A percentile compares a stretch with the other conserved stretches of the same genome.
Evolutionary conservation across 1,284 basidiomycete genomes (phyloP).

Genomic region (Puccinia polysora): DNA sequence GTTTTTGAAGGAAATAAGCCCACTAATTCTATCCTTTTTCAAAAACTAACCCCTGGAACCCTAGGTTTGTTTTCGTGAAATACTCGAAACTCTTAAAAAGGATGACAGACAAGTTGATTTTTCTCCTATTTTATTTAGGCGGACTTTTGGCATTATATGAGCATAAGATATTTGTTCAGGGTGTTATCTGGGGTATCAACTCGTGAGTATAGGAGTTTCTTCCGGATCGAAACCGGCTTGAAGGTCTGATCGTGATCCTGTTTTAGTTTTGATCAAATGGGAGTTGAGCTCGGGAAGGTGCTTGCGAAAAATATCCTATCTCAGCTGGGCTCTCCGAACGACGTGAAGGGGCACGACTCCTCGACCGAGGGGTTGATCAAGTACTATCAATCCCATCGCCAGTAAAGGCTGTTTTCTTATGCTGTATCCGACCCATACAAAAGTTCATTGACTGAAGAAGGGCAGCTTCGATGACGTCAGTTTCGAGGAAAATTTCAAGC

Average conservation of each 20-base stretch:
- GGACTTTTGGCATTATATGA: conserved; percentile 88
- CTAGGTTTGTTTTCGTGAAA: conserved; percentile 59
- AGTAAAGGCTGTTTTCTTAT: too few species aligned
- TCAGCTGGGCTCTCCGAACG: conserved; percentile 72
- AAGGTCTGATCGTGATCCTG: not conserved
- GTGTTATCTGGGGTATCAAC: conserved; percentile 96
- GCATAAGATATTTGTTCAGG: conserved; percentile 98
- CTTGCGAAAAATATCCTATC: conserved; percentile 90
- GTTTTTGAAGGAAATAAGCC: conserved; percentile 97
- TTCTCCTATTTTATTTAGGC: conserved; percentile 13
- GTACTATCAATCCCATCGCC: conserved; percentile 22
- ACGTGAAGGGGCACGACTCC: conserved; percentile 84
- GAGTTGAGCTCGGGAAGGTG: conserved; percentile 90
- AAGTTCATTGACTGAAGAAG: too few species aligned
- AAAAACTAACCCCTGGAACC: conserved; percentile 79
- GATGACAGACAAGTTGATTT: not conserved
- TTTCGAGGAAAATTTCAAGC: too few species aligned
- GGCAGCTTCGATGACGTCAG: too few species aligned
- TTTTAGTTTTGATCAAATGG: conserved; percentile 56
- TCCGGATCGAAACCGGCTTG: not conserved
- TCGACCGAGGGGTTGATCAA: conserved; percentile 55
- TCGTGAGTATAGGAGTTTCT: conserved; percentile 66
- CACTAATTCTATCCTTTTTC: conserved; percentile 94
- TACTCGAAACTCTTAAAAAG: not conserved
- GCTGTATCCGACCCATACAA: too few species aligned